phyloP scores from a whole-genome alignment of 2,329 filamentous ascomycete species.

The Chaetoscypha palmicola region DNA sequence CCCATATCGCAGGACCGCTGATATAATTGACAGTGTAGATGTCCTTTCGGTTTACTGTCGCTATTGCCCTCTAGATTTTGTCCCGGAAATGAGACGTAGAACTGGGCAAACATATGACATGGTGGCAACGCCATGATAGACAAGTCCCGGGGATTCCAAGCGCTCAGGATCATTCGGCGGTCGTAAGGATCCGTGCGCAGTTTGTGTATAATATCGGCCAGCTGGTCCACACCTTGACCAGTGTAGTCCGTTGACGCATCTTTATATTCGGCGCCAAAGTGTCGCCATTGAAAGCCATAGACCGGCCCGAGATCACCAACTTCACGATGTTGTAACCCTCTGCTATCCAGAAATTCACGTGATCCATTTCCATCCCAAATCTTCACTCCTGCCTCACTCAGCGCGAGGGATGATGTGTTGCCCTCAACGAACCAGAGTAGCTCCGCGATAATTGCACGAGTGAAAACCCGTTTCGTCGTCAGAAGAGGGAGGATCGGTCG shows the following conservation, averaged over 20 bases:
- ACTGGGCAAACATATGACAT: slow-evolving; percentile 97
- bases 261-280: slow-evolving; percentile 88
- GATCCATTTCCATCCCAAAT: slow-evolving; percentile 99
- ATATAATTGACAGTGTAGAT: slow-evolving; percentile 82
- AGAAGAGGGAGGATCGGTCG: slow-evolving; percentile 76
- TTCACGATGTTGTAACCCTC: slow-evolving; percentile 73
- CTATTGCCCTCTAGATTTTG: slow-evolving; percentile 30
- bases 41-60: slow-evolving; percentile 44
- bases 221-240: slow-evolving; percentile 85
- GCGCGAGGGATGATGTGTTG: slow-evolving; percentile 68
- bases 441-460: slow-evolving; percentile 81
- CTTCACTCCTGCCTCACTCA: slow-evolving; percentile 76
- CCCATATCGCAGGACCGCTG: slow-evolving; percentile 97
- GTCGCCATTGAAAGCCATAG: slow-evolving; percentile 98
- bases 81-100: slow-evolving; percentile 43
- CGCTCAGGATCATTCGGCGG: slow-evolving; percentile 78
- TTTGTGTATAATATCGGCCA: slow-evolving; percentile 84
- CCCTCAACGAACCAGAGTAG: slow-evolving; percentile 94
- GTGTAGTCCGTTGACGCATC: slow-evolving; percentile 75
- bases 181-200: slow-evolving; percentile 80
- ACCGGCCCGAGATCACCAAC: slow-evolving; percentile 90
- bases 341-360: slow-evolving; percentile 78
- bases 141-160: slow-evolving; percentile 89
- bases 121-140: slow-evolving; percentile 86
- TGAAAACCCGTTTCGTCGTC: slow-evolving; percentile 95